These are phyloP conservation scores for Penicillium bialowiezense DNA, from an alignment of 495 filamentous ascomycete species.

Conservation along the genomic window DNA sequence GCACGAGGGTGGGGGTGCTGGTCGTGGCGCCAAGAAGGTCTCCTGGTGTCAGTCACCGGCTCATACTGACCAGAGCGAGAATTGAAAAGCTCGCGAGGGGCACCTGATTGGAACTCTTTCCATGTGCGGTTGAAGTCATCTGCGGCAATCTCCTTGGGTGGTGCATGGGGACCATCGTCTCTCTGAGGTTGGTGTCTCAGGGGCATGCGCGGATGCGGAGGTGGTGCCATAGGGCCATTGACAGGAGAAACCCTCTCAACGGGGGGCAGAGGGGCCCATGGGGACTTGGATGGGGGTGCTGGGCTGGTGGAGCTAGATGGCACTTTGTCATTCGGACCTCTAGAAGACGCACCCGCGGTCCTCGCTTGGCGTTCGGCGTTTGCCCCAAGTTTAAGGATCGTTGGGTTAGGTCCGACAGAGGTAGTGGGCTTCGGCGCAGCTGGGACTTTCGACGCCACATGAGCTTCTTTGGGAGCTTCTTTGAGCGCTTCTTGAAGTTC, in stretches of 20 bases:
- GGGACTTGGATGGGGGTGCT: constrained; percentile 76
- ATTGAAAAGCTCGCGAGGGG: constrained; percentile 80
- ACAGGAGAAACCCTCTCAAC: constrained; percentile 77
- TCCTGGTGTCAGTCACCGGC: constrained; percentile 73
- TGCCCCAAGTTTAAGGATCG: constrained; percentile 51
- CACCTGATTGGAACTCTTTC: constrained; percentile 64
- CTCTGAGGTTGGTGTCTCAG: constrained; percentile 31
- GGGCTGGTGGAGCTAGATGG: constrained; percentile 78
- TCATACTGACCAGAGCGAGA: constrained; percentile 93
- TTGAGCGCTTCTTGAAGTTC: constrained; percentile 31
- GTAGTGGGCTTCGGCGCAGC: constrained; percentile 43
- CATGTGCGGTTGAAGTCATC: constrained; percentile 91
- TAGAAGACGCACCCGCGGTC: constrained; percentile 57
- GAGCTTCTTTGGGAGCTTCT: constrained; percentile 26
- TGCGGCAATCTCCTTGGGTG: constrained; percentile 80
- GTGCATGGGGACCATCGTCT: constrained; percentile 25
- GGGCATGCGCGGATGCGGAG: constrained; percentile 23
- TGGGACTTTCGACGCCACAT: too few relatives aligned
- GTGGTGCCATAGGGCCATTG: constrained; percentile 41
- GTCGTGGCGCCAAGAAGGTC: constrained; percentile 66
- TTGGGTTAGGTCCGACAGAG: constrained; percentile 51
- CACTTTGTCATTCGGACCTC: constrained; percentile 69
- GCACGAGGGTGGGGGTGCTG: constrained; percentile 62
- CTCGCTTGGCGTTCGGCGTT: constrained; percentile 51
- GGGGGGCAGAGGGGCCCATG: constrained; percentile 84